Base-by-base conservation (phyloP, 2,329 filamentous ascomycete species). In the Anthostomella pinea region DNA sequence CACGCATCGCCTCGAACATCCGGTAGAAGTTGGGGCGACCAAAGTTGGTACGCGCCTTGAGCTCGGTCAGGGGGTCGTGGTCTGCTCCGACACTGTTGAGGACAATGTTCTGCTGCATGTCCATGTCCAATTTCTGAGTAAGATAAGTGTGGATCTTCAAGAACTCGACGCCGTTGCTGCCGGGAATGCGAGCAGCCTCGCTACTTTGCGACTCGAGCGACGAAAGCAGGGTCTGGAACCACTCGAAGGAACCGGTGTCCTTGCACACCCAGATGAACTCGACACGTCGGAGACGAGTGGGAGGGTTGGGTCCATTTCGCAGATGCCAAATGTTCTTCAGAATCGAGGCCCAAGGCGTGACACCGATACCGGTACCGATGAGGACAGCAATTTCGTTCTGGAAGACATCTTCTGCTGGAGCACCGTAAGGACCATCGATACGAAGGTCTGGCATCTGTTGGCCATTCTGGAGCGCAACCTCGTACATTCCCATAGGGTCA, bases 231-330 rank as follows among this genome's bases (percentile, higher is more conserved):
- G 86, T 89, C 62, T 98, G 93, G 73, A 98, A 97, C 93, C 93
- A 98, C 67, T 97, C 93, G 57, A 98, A 98, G 0, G 90, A 95
- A 21, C 79, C 85, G 0, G 90, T 95, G 58, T 96, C 90, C 63
- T 87, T 93, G 76, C 91, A 96, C 33, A 97, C 84, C 93, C 93
- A 98, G 70, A 98, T 94, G 66, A 98, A 98, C 64, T 98, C 93
- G 20, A 98, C 91, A 62, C 93, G 85, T 41, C 89, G 86, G 30
- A 98, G 82, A 58, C 91, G 87, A 32, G 79, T 81, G 2, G 91
- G 90, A 16, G 90, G 87, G 69, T 96, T 93, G 6, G 91, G 90
- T 11, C 83, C 80, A 48, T 93, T 84, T 46, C 93, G 88, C 56
- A 95, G 75, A 63, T 98, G 91, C 87, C 90, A 98, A 66, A 98